These are phyloP conservation scores for Penicillium polonicum DNA, from an alignment of 2,329 filamentous ascomycete genomes.

Conservation along the genomic window DNA sequence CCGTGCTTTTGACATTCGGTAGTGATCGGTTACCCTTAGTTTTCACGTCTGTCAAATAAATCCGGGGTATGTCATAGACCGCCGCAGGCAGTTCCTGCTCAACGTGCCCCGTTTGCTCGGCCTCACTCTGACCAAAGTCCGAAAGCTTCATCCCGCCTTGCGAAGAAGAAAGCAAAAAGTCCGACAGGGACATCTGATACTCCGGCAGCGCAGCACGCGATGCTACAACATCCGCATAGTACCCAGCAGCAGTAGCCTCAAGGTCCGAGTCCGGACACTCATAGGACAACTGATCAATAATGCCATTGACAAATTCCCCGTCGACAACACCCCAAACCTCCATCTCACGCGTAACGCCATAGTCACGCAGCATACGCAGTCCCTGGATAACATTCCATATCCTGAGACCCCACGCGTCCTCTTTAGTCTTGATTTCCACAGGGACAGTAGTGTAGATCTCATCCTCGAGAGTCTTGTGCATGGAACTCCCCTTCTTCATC, in stretches of 20 bases:
- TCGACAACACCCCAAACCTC: conserved; percentile 84
- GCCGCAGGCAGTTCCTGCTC: conserved; percentile 17
- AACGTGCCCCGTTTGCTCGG: conserved; percentile 3
- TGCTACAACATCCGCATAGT: conserved; percentile 39
- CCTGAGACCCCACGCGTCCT: conserved; percentile 77
- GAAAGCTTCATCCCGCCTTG: conserved; percentile 37
- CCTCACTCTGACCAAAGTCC: conserved; percentile 25
- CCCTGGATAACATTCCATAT: conserved; percentile 93
- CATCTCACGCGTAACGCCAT: conserved; percentile 70
- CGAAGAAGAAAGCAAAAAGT: conserved; percentile 44
- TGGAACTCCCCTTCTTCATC: conserved; percentile 77
- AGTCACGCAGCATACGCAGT: conserved; percentile 68
- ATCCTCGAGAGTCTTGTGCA: conserved; percentile 82
- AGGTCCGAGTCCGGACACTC: conserved; percentile 70
- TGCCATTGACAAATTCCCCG: conserved; percentile 78
- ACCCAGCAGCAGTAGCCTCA: conserved; percentile 58
- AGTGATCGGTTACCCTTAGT: conserved; percentile 65
- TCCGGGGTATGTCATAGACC: conserved; percentile 33
- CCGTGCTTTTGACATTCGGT: conserved; percentile 58
- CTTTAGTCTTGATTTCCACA: conserved; percentile 69
- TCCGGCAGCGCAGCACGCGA: conserved; percentile 40
- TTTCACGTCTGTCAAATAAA: conserved; percentile 89
- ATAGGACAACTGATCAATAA: conserved; percentile 84
- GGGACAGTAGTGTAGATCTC: conserved; percentile 76
- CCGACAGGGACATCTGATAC: conserved; percentile 47